Percentiles rank a stretch among this genome's conserved stretches.
phyloP scores from a whole-genome alignment of 306 rosid species.

The Vigna nakashimae region DNA sequence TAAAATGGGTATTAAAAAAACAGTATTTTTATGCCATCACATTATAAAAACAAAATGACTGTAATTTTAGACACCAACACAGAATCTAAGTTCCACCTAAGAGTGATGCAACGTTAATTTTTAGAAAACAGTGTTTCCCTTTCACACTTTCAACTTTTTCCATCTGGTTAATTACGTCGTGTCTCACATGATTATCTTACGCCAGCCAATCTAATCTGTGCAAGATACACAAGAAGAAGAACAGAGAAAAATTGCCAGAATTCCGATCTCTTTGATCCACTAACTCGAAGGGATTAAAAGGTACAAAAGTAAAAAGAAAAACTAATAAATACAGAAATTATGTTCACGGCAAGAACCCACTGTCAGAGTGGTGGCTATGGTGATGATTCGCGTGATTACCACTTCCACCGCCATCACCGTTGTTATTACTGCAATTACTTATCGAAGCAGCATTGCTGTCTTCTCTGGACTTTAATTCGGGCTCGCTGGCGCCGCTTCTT shows the following conservation, averaged over 20 bases:
- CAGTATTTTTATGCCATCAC: too few species aligned
- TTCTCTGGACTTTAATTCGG: slow-evolving; percentile 47
- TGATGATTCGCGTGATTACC: neutral
- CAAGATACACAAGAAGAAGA: neutral
- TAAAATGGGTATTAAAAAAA: neutral
- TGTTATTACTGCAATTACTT: neutral
- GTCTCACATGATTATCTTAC: neutral
- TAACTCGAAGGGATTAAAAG: slow-evolving; percentile 26
- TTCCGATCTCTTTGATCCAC: slow-evolving; percentile 32
- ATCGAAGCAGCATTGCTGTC: slow-evolving; percentile 42
- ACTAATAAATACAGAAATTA: slow-evolving; percentile 36
- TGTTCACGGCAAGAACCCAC: slow-evolving; percentile 57
- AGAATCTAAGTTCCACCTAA: neutral
- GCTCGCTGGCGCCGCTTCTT: slow-evolving; percentile 17
- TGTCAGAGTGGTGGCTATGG: slow-evolving; percentile 13
- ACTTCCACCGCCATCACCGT: neutral
- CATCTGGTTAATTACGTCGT: neutral
- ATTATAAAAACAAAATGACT: neutral
- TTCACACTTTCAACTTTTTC: neutral
- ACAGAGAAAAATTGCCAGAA: slow-evolving; percentile 23
- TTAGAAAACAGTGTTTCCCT: neutral
- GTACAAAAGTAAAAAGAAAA: neutral
- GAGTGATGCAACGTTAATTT: neutral
- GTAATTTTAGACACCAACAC: neutral
- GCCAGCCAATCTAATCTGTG: neutral